phyloP scores from a whole-genome alignment of 1,284 basidiomycete species.

The Cutaneotrichosporon cavernicola region DNA sequence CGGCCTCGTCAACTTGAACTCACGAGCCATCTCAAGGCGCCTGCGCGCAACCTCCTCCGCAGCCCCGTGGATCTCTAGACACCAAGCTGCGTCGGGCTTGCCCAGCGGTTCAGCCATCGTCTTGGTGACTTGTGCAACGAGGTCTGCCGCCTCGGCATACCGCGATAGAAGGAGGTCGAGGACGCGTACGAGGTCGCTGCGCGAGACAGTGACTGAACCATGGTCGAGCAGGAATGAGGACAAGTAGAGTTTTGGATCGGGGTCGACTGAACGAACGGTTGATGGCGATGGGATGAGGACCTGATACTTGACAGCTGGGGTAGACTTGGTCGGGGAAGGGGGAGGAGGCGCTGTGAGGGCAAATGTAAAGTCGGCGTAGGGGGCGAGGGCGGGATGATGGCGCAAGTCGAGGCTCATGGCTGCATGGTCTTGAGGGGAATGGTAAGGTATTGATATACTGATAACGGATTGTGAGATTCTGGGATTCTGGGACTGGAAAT shows the following conservation, averaged over 20 bases:
- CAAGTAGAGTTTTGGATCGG: background rate
- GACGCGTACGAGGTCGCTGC: conserved; percentile 1
- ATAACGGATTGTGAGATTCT: no score
- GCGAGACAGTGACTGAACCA: background rate
- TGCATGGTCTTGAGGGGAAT: background rate
- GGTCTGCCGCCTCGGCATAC: conserved; percentile 1
- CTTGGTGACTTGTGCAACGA: background rate
- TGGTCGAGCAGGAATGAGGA: background rate
- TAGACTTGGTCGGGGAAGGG: background rate
- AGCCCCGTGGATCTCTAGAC: background rate
- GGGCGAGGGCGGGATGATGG: background rate
- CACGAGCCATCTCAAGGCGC: background rate
- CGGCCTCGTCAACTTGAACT: background rate
- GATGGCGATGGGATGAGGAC: background rate
- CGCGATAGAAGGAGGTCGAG: background rate
- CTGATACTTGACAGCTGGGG: background rate
- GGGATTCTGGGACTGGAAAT: no score
- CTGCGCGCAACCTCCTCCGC: background rate
- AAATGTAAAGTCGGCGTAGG: conserved; percentile 3
- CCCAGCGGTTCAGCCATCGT: background rate
- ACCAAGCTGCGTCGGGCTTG: conserved; percentile 4
- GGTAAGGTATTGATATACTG: background rate
- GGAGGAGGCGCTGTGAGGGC: background rate
- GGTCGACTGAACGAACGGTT: background rate
- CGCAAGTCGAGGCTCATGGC: background rate